Evolutionary conservation across 108 stramenopile genomes (phyloP).

Genomic region (Chaetoceros muelleri): DNA sequence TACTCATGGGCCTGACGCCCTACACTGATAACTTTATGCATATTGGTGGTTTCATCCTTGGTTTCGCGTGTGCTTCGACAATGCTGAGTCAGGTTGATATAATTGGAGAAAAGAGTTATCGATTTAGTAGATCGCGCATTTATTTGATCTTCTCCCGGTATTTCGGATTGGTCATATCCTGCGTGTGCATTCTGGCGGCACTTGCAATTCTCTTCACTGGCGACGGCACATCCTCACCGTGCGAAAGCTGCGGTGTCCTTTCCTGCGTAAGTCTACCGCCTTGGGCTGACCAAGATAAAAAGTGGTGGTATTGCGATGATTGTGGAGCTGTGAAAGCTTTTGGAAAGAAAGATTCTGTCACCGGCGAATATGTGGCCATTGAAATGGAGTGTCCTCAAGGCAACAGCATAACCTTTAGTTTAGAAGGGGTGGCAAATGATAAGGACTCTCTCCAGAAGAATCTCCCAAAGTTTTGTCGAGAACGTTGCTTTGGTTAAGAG

Average conservation of each 20-base stretch:
- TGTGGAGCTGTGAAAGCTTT: conserved; percentile 59
- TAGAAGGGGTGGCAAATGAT: conserved; percentile 16
- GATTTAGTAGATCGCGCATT: conserved; percentile 17
- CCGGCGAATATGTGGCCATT: conserved; percentile 34
- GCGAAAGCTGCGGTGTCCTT: conserved; percentile 59
- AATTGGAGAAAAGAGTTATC: conserved; percentile 34
- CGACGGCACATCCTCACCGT: conserved; percentile 49
- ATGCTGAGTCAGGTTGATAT: conserved; percentile 60
- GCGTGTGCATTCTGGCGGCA: conserved; percentile 51
- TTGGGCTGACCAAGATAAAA: conserved; percentile 38
- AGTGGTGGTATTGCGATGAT: conserved; percentile 90
- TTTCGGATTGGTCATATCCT: conserved; percentile 54
- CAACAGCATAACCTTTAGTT: conserved; percentile 21
- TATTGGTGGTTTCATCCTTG: conserved; percentile 77
- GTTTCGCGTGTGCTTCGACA: conserved; percentile 65
- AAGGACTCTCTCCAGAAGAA: conserved; percentile 18
- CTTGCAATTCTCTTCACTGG: conserved; percentile 50
- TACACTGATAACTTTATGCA: conserved; percentile 85
- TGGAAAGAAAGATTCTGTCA: conserved; percentile 36
- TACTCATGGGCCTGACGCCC: conserved; percentile 69
- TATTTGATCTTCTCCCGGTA: conserved; percentile 37
- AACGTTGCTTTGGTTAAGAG: conserved; percentile 18
- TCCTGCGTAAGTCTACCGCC: conserved; percentile 79
- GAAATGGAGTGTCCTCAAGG: conserved; percentile 59
- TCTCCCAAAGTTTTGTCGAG: conserved; percentile 43